These are phyloP conservation scores for Fusarium buharicum DNA, from an alignment of 2,329 filamentous ascomycete species.

Conservation along the genomic window DNA sequence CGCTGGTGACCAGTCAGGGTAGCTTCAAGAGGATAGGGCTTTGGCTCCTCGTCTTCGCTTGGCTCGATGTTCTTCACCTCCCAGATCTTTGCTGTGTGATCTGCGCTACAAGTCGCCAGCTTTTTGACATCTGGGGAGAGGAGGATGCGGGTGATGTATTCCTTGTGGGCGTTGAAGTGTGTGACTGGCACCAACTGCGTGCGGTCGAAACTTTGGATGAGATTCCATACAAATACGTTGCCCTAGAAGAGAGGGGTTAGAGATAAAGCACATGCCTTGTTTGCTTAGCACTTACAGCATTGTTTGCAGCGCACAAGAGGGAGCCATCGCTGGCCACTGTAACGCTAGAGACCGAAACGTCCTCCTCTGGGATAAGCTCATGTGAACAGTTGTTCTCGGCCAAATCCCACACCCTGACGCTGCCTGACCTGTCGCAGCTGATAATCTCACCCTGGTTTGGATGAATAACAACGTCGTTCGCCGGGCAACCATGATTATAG, in stretches of 20 bases:
- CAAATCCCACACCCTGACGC: constrained; percentile 94
- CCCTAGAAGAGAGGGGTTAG: constrained; percentile 67
- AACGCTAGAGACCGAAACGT: constrained; percentile 91
- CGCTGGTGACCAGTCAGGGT: constrained; percentile 90
- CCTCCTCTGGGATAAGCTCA: constrained; percentile 94
- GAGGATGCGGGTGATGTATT: constrained; percentile 91
- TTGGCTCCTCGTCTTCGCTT: constrained; percentile 55
- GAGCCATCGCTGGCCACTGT: constrained; percentile 96
- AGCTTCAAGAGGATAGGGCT: constrained; percentile 82
- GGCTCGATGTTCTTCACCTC: constrained; percentile 79
- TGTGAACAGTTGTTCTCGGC: constrained; percentile 97
- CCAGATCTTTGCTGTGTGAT: constrained; percentile 97
- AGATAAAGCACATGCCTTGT: background rate
- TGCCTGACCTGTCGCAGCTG: constrained; percentile 91
- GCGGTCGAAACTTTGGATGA: constrained; percentile 83
- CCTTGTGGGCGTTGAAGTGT: constrained; percentile 89
- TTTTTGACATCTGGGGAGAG: constrained; percentile 94
- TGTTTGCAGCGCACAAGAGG: constrained; percentile 92
- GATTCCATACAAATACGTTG: constrained; percentile 96
- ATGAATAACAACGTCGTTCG: constrained; percentile 99
- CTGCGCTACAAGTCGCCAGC: constrained; percentile 90
- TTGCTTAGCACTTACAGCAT: constrained; percentile 68
- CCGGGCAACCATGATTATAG: constrained; percentile 88
- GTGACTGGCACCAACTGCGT: constrained; percentile 88
- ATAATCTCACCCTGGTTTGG: constrained; percentile 99